Conservation (phyloP, 148 eudicot genomes). For the Fagopyrum esculentum region DNA sequence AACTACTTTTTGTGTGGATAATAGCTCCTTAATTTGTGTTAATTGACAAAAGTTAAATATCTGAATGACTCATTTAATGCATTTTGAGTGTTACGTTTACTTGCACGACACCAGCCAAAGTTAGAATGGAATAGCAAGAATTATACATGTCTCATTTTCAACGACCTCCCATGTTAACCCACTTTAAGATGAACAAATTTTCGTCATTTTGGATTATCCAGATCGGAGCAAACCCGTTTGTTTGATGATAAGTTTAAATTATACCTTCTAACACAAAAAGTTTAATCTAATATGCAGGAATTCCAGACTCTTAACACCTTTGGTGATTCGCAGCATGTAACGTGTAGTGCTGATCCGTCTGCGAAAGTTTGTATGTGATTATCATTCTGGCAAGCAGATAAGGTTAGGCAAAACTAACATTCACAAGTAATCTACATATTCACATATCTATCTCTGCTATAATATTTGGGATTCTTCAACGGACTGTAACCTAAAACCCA, state of each 20-base stretch:
- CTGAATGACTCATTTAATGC: not conserved
- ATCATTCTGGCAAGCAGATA: not conserved
- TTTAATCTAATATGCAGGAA: not conserved
- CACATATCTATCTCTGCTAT: no score
- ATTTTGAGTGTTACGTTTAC: not conserved
- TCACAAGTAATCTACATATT: not conserved
- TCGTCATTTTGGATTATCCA: not conserved
- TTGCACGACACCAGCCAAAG: not conserved
- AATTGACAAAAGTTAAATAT: not conserved
- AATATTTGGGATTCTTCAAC: no score
- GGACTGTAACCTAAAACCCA: no score
- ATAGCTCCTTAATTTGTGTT: not conserved
- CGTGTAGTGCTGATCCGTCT: not conserved
- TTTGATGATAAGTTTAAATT: not conserved
- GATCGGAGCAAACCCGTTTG: not conserved
- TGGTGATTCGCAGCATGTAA: not conserved
- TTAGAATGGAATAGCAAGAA: not conserved
- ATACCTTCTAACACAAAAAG: no score
- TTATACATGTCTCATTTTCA: not conserved
- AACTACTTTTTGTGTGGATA: not conserved
- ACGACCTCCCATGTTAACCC: slow-evolving; percentile 3
- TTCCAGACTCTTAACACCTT: not conserved
- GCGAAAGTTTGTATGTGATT: not conserved
- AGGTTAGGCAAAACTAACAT: not conserved
- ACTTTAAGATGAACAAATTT: not conserved